Evolutionary conservation across 345 rosid species (phyloP).

Genomic region (Dimocarpus longan): DNA sequence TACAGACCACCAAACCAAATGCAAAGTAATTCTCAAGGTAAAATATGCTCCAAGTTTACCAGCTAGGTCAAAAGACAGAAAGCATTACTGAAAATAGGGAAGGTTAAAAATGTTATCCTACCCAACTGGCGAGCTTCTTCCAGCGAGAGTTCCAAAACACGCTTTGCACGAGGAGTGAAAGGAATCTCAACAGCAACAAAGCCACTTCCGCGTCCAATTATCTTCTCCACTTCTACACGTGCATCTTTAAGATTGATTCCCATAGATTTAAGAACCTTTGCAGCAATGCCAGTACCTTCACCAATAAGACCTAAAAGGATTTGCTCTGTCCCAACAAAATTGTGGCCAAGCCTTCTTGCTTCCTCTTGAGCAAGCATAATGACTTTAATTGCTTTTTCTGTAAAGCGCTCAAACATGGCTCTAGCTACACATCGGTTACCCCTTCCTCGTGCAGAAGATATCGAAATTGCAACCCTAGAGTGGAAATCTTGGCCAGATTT

Average conservation of each 20-base stretch:
- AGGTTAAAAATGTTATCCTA: conserved; percentile 26
- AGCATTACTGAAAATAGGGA: not conserved
- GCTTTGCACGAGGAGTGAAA: conserved; percentile 98
- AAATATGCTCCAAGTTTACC: not conserved
- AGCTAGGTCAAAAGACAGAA: not conserved
- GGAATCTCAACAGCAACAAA: conserved; percentile 97
- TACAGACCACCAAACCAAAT: not conserved
- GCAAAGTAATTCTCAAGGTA: not conserved
- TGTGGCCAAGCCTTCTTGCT: conserved; percentile 94
- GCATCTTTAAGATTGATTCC: conserved; percentile 96
- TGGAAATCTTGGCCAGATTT: conserved; percentile 47
- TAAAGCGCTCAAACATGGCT: conserved; percentile 96
- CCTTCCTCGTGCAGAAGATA: conserved; percentile 47
- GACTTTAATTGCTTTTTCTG: conserved; percentile 94
- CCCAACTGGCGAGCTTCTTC: conserved; percentile 97
- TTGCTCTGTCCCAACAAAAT: conserved; percentile 97
- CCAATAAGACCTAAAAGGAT: conserved; percentile 87
- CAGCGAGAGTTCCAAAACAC: conserved; percentile 85
- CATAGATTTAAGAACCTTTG: conserved; percentile 94
- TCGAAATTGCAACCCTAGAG: conserved; percentile 40
- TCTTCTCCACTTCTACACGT: conserved; percentile 95
- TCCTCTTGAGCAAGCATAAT: conserved; percentile 98
- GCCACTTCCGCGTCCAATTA: conserved; percentile 95
- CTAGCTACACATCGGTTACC: conserved; percentile 51
- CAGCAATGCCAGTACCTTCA: conserved; percentile 96